phyloP scores from a whole-genome alignment of 2,329 filamentous ascomycete genomes.

The Endoconidiophora laricicola region DNA sequence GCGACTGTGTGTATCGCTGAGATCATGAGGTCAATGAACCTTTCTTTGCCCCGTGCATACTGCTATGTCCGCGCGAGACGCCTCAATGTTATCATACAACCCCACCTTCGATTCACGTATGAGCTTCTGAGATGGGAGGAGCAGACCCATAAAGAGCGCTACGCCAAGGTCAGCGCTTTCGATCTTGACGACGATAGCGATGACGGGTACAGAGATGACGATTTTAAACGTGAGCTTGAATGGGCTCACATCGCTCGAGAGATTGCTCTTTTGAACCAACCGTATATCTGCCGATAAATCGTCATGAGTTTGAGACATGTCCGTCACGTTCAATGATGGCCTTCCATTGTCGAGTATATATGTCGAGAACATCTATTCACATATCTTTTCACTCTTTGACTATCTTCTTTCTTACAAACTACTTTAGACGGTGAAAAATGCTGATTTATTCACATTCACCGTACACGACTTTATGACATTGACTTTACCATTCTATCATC shows the following conservation, averaged over 20 bases:
- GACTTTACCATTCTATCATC: no score
- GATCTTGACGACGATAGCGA: not conserved
- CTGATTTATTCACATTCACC: no score
- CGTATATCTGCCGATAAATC: constrained; percentile 35
- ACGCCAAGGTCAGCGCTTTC: constrained; percentile 19
- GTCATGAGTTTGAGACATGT: not conserved
- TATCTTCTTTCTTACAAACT: no score
- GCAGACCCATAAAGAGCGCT: constrained; percentile 30
- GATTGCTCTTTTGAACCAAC: constrained; percentile 89
- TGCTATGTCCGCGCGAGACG: constrained; percentile 87
- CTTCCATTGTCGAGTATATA: no score
- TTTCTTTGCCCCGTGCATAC: constrained; percentile 85
- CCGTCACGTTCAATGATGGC: no score
- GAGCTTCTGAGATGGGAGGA: constrained; percentile 96
- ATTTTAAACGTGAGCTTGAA: constrained; percentile 53
- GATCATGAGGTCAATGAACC: constrained; percentile 66
- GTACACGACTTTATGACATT: no score
- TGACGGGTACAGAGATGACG: constrained; percentile 2
- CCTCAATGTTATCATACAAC: constrained; percentile 95
- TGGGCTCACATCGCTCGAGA: constrained; percentile 81
- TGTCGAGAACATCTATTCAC: no score
- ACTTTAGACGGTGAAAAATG: no score
- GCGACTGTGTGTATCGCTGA: constrained; percentile 99
- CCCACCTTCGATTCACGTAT: constrained; percentile 85
- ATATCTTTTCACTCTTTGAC: no score